Base-by-base conservation (phyloP, 2,329 filamentous ascomycete species). In the Aspergillus luchuensis region DNA sequence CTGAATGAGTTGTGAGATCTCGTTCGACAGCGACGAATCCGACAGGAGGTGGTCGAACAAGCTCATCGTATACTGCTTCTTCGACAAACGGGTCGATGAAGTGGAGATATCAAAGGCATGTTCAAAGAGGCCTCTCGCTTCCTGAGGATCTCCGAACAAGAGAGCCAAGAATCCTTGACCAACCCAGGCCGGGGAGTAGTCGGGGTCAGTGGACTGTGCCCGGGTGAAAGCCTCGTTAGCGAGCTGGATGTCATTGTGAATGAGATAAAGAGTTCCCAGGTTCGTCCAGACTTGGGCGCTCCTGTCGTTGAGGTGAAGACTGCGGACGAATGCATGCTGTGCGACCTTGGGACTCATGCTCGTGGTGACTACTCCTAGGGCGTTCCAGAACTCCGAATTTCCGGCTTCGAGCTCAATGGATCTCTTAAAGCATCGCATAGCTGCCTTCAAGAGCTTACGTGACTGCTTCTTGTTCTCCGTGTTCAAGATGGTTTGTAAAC, bases 331-430 rank as follows among this genome's bases (percentile, higher is more conserved):
- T 0, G 95, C 88, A 74, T 99, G 96, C 74, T 99, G 95, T 0
- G 95, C 88, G 2, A 99, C 91, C 59, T 89, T 88, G 0, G 93
- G 90, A 71, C 91, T 97, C 66, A 97, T 84, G 49, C 87, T 87
- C 64, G 91, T 93, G 2, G 95, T 97, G 25, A 91, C 92, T 3
- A 98, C 91, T 53, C 94, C 95, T 2, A 99, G 83, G 0, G 95
- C 89, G 72, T 98, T 98, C 95, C 95, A 99, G 75, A 98, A 98
- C 67, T 98, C 94, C 0, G 91, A 82, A 72, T 98, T 99, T 55
- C 92, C 91, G 6, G 93, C 91, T 76, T 99, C 96, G 1, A 97
- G 83, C 76, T 98, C 95, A 66, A 99, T 99, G 1, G 95, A 91
- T 48, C 91, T 85, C 79, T 99, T 99, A 84, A 99, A 98, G 69